Evolutionary conservation across 2,329 filamentous ascomycete genomes (phyloP), one percentile per base, ranked within the genome.

Genomic region (Botrytis sinoallii): DNA sequence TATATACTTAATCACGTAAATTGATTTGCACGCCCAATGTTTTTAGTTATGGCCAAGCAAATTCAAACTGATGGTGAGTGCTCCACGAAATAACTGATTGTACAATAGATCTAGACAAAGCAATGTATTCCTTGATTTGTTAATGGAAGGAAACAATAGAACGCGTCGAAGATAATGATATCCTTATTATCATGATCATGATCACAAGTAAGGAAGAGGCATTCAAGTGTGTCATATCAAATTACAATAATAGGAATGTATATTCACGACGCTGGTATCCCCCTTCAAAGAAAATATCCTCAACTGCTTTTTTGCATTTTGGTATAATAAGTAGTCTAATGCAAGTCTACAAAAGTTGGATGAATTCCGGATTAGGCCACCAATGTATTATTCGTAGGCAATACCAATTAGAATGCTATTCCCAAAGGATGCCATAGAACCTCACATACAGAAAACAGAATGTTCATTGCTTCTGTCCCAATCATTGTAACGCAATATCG

Each of bases 341-440:
- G 78, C 78, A 78, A 78, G 76, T 79, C 77, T 79, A 79, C 79
- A 78, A 75, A 77, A 76, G 69, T 35, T 73, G 75, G 65, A 60
- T 73, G 70, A 73, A 74, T 67, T 67, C 61, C 48, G 70, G 46
- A 72, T 72, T 72, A 67, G 70, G 70, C 61, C 70, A 67, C 70
- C 70, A 67, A 66, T 67, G 35, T 42, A 55, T 57, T 42, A 67
- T 72, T 72, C 61, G 35, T 67, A 57, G 70, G 60, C 70, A 72
- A 70, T 72, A 46, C 68, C 68, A 61, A 70, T 38, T 70, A 72
- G 70, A 66, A 67, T 72, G 61, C 60, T 42, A 29, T 74, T 73
- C 75, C 73, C 70, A 35, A 76, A 70, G 73, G 74, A 75, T 74
- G 71, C 72, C 68, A 40, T 66, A 59, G 66, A 57, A 68, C 75